phyloP scores from a whole-genome alignment of 345 rosid species.

The Brassica carinata region DNA sequence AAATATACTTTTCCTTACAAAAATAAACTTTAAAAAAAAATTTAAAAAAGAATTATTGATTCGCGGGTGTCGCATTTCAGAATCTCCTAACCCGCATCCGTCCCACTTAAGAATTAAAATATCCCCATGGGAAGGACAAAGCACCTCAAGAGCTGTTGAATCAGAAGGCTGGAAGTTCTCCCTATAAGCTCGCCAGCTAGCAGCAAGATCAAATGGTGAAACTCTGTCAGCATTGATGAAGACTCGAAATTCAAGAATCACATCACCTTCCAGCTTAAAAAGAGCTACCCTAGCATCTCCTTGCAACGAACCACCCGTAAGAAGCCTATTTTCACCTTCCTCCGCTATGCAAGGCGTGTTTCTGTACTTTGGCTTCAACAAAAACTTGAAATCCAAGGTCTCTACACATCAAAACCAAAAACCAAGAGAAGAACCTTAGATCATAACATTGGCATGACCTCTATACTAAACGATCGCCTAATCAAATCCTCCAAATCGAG shows the following conservation, averaged over 20 bases:
- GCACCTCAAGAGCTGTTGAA: conserved; percentile 66
- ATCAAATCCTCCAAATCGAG: not conserved
- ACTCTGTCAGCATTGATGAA: conserved; percentile 85
- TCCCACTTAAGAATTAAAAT: no score
- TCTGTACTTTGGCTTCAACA: conserved; percentile 83
- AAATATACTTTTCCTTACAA: no score
- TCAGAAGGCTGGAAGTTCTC: conserved; percentile 89
- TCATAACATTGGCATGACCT: not conserved
- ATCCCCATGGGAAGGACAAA: conserved; percentile 4
- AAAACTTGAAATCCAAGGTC: conserved; percentile 97
- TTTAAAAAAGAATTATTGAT: no score
- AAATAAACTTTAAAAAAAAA: no score
- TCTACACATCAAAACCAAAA: conserved; percentile 44
- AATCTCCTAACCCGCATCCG: no score
- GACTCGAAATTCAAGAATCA: conserved; percentile 73
- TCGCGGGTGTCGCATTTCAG: no score
- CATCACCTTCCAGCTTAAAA: conserved; percentile 68
- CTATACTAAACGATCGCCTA: not conserved
- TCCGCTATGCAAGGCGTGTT: conserved; percentile 71
- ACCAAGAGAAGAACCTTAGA: not conserved
- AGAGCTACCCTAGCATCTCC: conserved; percentile 83
- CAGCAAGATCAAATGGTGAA: conserved; percentile 97
- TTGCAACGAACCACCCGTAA: conserved; percentile 72
- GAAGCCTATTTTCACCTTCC: conserved; percentile 83
- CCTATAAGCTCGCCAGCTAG: conserved; percentile 97